Percentiles rank a stretch among this genome's conserved stretches.
Evolutionary conservation across 768 basidiomycete species (phyloP).

Genomic region (Crucibulum laeve): DNA sequence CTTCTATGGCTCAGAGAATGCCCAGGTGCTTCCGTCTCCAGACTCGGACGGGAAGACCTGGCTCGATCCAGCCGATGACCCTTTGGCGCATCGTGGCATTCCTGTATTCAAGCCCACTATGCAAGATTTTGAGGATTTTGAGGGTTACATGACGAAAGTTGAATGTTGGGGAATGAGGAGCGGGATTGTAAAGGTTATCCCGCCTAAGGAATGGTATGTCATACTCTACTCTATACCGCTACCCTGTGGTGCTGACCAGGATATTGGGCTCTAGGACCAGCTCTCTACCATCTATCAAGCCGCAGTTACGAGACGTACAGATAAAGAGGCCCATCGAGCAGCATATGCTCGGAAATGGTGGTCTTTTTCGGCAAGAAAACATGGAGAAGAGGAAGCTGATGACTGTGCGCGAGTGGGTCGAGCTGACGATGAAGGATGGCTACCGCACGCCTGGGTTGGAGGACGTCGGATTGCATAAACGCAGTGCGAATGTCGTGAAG

Average conservation of each 20-base stretch:
- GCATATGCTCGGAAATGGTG: conserved; percentile 81
- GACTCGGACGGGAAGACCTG: conserved; percentile 58
- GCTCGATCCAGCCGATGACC: conserved; percentile 80
- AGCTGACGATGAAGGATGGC: conserved; percentile 68
- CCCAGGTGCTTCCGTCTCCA: conserved; percentile 54
- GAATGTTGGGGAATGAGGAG: conserved; percentile 89
- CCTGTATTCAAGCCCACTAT: conserved; percentile 95
- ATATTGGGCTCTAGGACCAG: conserved; percentile 46
- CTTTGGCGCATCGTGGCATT: conserved; percentile 80
- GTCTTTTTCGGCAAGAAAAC: conserved; percentile 88
- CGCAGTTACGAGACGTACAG: conserved; percentile 70
- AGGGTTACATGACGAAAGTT: conserved; percentile 80
- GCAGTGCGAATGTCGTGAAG: conserved; percentile 25
- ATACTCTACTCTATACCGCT: conserved; percentile 10
- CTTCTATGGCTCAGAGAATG: conserved; percentile 63
- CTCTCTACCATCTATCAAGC: conserved; percentile 64
- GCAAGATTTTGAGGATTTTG: conserved; percentile 90
- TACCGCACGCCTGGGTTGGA: conserved; percentile 69
- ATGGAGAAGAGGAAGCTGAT: conserved; percentile 81
- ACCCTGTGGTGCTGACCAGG: conserved; percentile 20
- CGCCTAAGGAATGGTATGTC: conserved; percentile 88
- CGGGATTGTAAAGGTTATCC: conserved; percentile 95
- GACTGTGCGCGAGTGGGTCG: conserved; percentile 87
- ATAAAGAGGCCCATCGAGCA: conserved; percentile 93
- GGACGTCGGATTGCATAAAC: conserved; percentile 56